Evolutionary conservation across 2,329 filamentous ascomycete genomes (phyloP), one percentile per base, ranked within the genome.

Genomic region (Metarhizium humberi): DNA sequence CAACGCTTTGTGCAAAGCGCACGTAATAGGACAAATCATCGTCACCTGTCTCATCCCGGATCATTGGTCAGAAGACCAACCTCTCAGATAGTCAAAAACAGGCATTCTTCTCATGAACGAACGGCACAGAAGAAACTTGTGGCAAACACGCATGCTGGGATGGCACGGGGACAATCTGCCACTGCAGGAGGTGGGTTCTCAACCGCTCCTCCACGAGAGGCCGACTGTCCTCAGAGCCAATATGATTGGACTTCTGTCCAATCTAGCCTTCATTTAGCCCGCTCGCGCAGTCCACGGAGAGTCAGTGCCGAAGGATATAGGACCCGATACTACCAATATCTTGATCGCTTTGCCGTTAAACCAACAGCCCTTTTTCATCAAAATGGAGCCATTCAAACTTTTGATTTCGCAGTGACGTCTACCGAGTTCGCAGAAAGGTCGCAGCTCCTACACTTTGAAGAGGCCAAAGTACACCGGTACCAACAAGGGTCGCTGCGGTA

Each of bases 241-340:
- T 68, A 73, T 40, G 75, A 78, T 6, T 66, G 62, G 49, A 70
- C 66, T 50, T 73, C 78, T 2, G 50, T 78, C 13, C 60, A 70
- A 45, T 69, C 68, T 56, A 68, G 75, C 5, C 67, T 81, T 14
- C 77, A 81, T 52, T 71, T 80, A 55, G 68, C 71, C n/a, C 63
- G 70, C 36, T 61, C 75, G 14, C 72, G 76, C 20, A 82, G 79
- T 57, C 80, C 79, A 3, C 69, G 65, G 43, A 72, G 77, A 51
- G 62, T 72, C n/a, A 66, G 71, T 6, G 38, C 51, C n/a, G 55
- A 55, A 6, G 56, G 58, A 2, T 48, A 55, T 8, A 52, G 54
- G 6, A 70, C 71, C 57, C 71, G 71, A 5, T 69, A 80, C 52
- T 88, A 86, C 62, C 82, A 86, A 58, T 79, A 76, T 51, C 69